Evolutionary conservation across 441 rosid genomes (phyloP), one percentile per base, ranked within the genome.

Genomic region (Gossypium schwendimanii): DNA sequence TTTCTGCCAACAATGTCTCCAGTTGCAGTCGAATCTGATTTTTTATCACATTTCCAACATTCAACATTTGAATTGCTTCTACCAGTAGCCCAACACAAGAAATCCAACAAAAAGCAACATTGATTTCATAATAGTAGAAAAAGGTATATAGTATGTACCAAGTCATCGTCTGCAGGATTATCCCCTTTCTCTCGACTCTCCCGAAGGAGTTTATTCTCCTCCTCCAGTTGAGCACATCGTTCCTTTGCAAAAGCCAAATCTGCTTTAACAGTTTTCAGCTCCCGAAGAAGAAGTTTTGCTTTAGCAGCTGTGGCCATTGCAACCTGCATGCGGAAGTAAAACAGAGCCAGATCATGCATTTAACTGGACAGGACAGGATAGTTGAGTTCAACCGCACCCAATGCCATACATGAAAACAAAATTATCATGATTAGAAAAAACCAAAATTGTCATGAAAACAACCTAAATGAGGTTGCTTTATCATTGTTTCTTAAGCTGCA

Each of bases 241-340:
- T 84, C 82, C 78, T 88, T 93, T 14, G 96, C 92, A 76, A 95
- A 95, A 1, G 99, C 91, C 85, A 95, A 69, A 79, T 95, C 98
- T 2, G 99, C 99, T 83, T 95, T 95, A 45, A 95, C 85, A 9
- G 98, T 93, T 82, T 95, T 95, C 60, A 95, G 73, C 78, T 95
- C 99, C 26, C 99, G 96, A 47, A 93, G 87, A 54, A 95, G 96
- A 52, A 95, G 96, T 81, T 95, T 95, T 53, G 98, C 99, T 78
- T 95, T 95, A 0, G 99, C 97, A 75, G 99, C 99, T 31, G 97
- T 95, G 66, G 99, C 99, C 98, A 95, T 89, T 28, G 99, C 99
- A 71, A 93, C 99, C 96, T 94, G 87, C 77, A 1, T 58, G 33
- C 17, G 31, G 41, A 73, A 50, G 20, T 69, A 72, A 75, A 75